phyloP scores from a whole-genome alignment of 1,284 basidiomycete species.

The Austroboletus niveus region DNA sequence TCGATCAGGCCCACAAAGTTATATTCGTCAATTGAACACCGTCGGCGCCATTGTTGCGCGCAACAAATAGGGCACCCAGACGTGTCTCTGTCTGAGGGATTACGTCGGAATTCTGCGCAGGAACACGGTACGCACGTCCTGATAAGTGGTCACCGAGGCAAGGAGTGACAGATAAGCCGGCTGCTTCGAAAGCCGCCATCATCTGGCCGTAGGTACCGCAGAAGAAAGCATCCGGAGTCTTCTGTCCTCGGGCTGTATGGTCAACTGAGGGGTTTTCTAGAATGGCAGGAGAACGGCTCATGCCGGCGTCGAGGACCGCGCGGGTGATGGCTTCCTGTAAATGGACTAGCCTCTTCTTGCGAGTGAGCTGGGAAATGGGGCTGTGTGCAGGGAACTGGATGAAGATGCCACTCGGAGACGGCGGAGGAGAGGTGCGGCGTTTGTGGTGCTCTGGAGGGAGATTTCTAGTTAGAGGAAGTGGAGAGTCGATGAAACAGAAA shows the following conservation, averaged over 20 bases:
- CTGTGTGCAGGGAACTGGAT: constrained; percentile 35
- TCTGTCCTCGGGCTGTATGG: constrained; percentile 16
- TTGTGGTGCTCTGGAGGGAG: not conserved
- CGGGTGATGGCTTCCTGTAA: constrained; percentile 42
- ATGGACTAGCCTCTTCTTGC: constrained; percentile 34
- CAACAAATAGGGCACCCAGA: constrained; percentile 48
- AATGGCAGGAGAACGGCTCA: constrained; percentile 38
- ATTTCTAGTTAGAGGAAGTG: constrained; percentile 1
- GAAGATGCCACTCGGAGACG: constrained; percentile 33
- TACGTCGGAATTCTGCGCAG: not conserved
- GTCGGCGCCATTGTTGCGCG: constrained; percentile 28
- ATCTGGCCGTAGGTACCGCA: constrained; percentile 51
- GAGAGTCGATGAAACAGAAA: constrained; percentile 25
- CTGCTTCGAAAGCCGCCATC: constrained; percentile 41
- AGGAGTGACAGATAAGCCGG: constrained; percentile 41
- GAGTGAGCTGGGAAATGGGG: constrained; percentile 12
- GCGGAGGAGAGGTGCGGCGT: constrained; percentile 11
- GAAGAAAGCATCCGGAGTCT: constrained; percentile 35
- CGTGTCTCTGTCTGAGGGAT: constrained; percentile 36
- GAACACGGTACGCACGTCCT: constrained; percentile 33
- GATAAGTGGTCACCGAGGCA: constrained; percentile 38
- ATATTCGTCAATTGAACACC: constrained; percentile 43
- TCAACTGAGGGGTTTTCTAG: constrained; percentile 11
- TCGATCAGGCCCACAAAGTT: constrained; percentile 44
- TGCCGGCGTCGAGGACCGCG: constrained; percentile 48